These are phyloP conservation scores for Nicotiana tomentosiformis DNA, from an alignment of 257 asterid species.

Conservation along the genomic window DNA sequence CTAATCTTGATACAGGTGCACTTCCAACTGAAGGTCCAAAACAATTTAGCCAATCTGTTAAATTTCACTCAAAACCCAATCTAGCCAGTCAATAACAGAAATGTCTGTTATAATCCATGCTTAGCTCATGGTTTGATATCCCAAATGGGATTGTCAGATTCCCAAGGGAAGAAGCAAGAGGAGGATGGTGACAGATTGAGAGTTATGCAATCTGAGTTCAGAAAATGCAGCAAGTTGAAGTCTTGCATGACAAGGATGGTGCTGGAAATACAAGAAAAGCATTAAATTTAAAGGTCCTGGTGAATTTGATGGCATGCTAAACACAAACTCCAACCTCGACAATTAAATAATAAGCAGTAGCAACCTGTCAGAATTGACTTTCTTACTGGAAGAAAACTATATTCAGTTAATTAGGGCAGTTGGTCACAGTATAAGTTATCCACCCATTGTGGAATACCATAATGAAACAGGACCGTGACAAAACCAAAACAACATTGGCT, in stretches of 20 bases:
- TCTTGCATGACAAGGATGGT: background rate
- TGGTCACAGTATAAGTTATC: background rate
- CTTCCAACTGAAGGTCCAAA: background rate
- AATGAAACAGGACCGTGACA: background rate
- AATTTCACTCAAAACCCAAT: background rate
- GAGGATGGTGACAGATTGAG: background rate
- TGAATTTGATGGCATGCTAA: background rate
- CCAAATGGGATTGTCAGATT: background rate
- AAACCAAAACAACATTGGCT: background rate
- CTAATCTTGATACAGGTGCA: background rate
- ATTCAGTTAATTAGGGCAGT: background rate
- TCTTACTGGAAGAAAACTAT: background rate
- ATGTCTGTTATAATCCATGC: background rate
- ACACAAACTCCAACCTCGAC: background rate
- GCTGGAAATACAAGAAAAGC: background rate
- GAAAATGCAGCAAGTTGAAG: background rate
- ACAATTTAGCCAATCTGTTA: background rate
- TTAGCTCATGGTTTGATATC: background rate
- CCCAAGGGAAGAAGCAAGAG: conserved; percentile 3
- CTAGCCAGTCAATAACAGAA: background rate
- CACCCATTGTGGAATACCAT: background rate
- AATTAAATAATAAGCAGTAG: background rate
- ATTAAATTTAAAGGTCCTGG: background rate
- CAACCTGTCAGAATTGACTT: background rate
- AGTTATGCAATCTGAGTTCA: background rate